Evolutionary conservation across 169 alveolate species (phyloP).

Genomic region (Cyclospora cayetanensis): DNA sequence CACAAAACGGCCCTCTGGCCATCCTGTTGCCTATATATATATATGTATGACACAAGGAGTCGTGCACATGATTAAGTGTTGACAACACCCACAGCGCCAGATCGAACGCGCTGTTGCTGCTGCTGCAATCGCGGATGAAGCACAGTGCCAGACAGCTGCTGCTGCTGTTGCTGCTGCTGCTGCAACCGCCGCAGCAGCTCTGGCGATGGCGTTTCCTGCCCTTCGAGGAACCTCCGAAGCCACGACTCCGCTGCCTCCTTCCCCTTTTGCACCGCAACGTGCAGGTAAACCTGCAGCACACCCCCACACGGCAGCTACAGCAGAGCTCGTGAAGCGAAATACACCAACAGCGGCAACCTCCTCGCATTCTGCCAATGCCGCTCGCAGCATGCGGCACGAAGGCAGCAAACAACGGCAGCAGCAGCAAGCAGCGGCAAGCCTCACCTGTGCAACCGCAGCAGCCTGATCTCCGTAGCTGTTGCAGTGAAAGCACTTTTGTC

Average conservation of each 20-base stretch:
- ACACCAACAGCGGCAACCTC: not conserved
- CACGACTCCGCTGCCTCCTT: slow-evolving; percentile 41
- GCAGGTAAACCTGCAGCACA: slow-evolving; percentile 38
- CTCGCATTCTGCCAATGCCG: not conserved
- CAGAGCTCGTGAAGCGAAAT: not conserved
- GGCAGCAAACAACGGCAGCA: not conserved
- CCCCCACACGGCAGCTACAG: not conserved
- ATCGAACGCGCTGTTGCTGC: slow-evolving; percentile 39
- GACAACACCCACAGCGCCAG: slow-evolving; percentile 25
- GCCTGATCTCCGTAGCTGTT: not conserved
- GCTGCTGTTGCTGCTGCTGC: slow-evolving; percentile 59
- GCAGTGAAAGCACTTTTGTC: slow-evolving; percentile 30
- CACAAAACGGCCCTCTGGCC: no score
- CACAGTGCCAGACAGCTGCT: not conserved
- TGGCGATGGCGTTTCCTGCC: not conserved
- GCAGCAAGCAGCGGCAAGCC: not conserved
- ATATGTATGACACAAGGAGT: no score
- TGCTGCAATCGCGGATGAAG: slow-evolving; percentile 11
- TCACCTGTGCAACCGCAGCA: not conserved
- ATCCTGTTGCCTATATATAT: no score
- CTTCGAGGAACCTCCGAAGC: slow-evolving; percentile 14
- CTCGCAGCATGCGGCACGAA: not conserved
- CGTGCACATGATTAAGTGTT: not conserved
- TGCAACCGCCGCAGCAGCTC: slow-evolving; percentile 13
- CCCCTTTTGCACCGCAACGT: slow-evolving; percentile 8